A percentile compares a stretch with the other conserved stretches of the same genome.
phyloP scores from a whole-genome alignment of 1,139 yeast species.

The Hansenula lynferdii region DNA sequence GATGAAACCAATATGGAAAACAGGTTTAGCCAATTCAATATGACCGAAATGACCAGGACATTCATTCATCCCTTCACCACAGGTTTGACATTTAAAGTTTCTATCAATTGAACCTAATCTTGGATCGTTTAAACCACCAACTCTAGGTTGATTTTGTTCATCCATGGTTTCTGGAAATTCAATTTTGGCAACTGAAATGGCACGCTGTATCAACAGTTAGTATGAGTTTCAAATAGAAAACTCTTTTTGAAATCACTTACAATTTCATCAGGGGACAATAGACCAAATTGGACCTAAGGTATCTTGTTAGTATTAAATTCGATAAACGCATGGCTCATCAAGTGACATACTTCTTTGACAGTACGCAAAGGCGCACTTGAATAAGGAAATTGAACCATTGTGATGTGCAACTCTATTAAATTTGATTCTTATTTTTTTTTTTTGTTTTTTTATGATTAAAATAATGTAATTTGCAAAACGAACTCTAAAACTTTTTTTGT shows the following conservation, averaged over 20 bases:
- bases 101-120: slow-evolving; percentile 96
- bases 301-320: slow-evolving; percentile 8
- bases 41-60: slow-evolving; percentile 99
- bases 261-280: slow-evolving; percentile 95
- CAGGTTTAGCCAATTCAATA: slow-evolving; percentile 96
- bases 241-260: slow-evolving; percentile 28
- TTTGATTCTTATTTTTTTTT: neutral
- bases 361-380: slow-evolving; percentile 97
- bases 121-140: slow-evolving; percentile 96
- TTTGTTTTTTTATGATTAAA: neutral
- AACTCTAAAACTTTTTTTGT: neutral
- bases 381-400: slow-evolving; percentile 65
- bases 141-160: slow-evolving; percentile 92
- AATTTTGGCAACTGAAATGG: slow-evolving; percentile 94
- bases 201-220: slow-evolving; percentile 48
- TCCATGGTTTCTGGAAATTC: slow-evolving; percentile 99
- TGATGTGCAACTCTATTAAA: slow-evolving; percentile 19
- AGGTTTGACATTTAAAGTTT: slow-evolving; percentile 95
- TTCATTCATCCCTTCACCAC: slow-evolving; percentile 99
- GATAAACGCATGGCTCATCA: too few relatives aligned
- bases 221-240: too few relatives aligned
- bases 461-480: neutral
- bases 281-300: slow-evolving; percentile 82
- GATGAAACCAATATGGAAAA: slow-evolving; percentile 93
- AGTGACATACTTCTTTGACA: slow-evolving; percentile 85